A percentile compares a stretch with the other conserved stretches of the same genome.
phyloP scores from a whole-genome alignment of 208 protist species.

The Endotrypanum monterogeii region DNA sequence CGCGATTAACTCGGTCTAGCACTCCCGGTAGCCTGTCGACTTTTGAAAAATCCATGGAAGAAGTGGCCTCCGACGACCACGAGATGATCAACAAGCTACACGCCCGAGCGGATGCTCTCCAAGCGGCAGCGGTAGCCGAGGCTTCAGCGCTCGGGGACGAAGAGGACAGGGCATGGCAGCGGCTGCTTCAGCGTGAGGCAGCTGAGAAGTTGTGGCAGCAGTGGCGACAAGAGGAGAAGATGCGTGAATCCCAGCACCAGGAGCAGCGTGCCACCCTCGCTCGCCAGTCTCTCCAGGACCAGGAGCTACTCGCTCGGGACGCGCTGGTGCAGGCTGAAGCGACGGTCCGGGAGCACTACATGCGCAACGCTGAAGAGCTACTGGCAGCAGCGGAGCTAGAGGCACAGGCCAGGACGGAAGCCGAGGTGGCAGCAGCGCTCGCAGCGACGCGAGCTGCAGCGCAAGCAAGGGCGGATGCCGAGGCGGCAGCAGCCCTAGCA shows the following conservation, averaged over 20 bases:
- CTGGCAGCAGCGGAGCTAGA: slow-evolving; percentile 8
- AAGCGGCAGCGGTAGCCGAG: not conserved
- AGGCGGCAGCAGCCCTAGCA: not conserved
- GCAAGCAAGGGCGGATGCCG: not conserved
- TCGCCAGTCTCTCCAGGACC: slow-evolving; percentile 13
- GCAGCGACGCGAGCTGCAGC: too few relatives aligned
- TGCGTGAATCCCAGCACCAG: slow-evolving; percentile 7
- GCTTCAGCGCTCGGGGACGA: not conserved
- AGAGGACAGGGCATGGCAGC: slow-evolving; percentile 9
- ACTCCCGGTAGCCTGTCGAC: not conserved
- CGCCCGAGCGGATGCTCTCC: not conserved
- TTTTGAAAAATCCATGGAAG: not conserved
- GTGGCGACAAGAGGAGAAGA: slow-evolving; percentile 12
- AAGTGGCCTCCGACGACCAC: slow-evolving; percentile 3
- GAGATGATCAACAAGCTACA: too few relatives aligned
- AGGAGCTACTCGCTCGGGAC: slow-evolving; percentile 28
- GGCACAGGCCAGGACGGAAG: slow-evolving; percentile 1
- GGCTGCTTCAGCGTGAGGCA: slow-evolving; percentile 7
- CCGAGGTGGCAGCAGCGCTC: slow-evolving; percentile 16
- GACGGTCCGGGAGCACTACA: slow-evolving; percentile 29
- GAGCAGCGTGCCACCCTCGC: slow-evolving; percentile 16
- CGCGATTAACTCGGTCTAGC: not conserved
- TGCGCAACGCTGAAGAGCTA: slow-evolving; percentile 20
- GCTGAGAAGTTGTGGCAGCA: not conserved
- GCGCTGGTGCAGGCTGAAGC: slow-evolving; percentile 24